Evolutionary conservation across 148 eudicot genomes (phyloP).

Genomic region (Salicornia ramosissima): DNA sequence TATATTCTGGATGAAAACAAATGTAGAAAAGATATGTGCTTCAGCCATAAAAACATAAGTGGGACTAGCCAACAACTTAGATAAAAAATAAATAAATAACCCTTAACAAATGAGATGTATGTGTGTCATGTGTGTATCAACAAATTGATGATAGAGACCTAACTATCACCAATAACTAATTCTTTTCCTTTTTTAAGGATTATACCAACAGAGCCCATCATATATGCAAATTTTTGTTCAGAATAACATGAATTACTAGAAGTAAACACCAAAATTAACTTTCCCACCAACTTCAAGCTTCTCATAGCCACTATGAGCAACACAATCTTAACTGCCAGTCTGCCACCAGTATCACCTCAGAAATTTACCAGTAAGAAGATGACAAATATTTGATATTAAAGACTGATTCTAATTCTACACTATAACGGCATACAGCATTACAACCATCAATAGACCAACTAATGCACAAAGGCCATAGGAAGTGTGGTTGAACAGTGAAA

Average conservation of each 20-base stretch:
- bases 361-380: neutral
- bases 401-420: neutral
- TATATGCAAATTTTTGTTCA: neutral
- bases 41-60: neutral
- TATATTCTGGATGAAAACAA: neutral
- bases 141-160: neutral
- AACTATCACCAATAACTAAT: neutral
- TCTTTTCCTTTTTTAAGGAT: neutral
- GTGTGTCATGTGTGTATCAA: neutral
- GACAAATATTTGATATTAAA: neutral
- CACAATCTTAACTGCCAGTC: too few species aligned
- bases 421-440: neutral
- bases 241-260: neutral
- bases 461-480: neutral
- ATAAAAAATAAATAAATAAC: too few species aligned
- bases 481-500: neutral
- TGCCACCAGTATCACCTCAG: neutral
- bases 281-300: neutral
- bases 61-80: neutral
- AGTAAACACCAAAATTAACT: neutral
- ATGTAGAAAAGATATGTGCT: conserved; percentile 6
- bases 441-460: neutral
- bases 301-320: neutral
- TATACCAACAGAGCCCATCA: neutral
- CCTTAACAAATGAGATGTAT: neutral